phyloP scores from a whole-genome alignment of 768 basidiomycete genomes.

The Amyloporia xantha region DNA sequence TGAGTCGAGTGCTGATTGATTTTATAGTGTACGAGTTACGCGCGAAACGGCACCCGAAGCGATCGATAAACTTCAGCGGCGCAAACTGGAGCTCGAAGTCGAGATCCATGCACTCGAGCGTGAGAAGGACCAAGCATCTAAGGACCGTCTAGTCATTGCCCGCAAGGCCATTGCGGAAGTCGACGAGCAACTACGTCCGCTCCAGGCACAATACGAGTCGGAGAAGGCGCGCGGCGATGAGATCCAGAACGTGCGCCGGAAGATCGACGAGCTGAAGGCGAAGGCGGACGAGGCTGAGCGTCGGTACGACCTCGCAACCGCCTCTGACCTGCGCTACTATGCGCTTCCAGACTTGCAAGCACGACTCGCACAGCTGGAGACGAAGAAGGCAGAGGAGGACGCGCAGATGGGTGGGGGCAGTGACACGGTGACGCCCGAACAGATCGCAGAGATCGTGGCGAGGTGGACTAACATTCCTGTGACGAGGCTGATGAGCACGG shows the following conservation, averaged over 20 bases:
- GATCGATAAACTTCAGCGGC: slow-evolving; percentile 85
- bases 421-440: slow-evolving; percentile 77
- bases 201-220: slow-evolving; percentile 80
- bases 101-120: slow-evolving; percentile 93
- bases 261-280: slow-evolving; percentile 84
- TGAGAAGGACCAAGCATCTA: slow-evolving; percentile 85
- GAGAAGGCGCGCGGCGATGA: slow-evolving; percentile 81
- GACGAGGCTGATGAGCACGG: slow-evolving; percentile 76
- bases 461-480: slow-evolving; percentile 94
- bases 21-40: slow-evolving; percentile 74
- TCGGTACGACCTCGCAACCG: slow-evolving; percentile 68
- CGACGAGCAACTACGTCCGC: slow-evolving; percentile 76
- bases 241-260: slow-evolving; percentile 65
- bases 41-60: slow-evolving; percentile 93
- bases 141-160: slow-evolving; percentile 70
- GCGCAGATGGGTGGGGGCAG: slow-evolving; percentile 44
- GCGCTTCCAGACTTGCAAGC: slow-evolving; percentile 83
- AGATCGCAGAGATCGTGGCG: slow-evolving; percentile 91
- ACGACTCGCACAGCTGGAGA: slow-evolving; percentile 64
- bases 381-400: slow-evolving; percentile 67
- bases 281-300: slow-evolving; percentile 94
- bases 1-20: slow-evolving; percentile 8
- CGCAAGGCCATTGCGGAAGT: slow-evolving; percentile 76
- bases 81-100: slow-evolving; percentile 85
- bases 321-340: slow-evolving; percentile 86